phyloP scores from a whole-genome alignment of 1,284 basidiomycete species.

The Ustilago hordei region DNA sequence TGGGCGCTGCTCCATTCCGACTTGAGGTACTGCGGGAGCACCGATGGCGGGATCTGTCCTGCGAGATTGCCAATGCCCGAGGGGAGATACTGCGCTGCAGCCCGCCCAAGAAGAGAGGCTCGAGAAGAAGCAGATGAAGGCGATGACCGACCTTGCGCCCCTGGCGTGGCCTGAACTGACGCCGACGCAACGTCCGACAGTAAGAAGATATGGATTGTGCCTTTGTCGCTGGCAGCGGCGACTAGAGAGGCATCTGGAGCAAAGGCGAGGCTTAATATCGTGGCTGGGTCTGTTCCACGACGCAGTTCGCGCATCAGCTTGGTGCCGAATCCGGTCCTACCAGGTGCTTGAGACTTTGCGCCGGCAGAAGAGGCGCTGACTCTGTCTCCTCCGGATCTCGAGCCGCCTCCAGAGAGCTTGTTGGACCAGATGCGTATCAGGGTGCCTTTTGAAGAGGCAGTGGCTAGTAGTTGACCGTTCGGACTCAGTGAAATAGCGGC shows the following conservation, averaged over 20 bases:
- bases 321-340: constrained; percentile 41
- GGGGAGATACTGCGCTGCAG: constrained; percentile 49
- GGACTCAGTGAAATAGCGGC: constrained; percentile 51
- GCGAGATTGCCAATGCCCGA: constrained; percentile 45
- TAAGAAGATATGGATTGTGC: constrained; percentile 61
- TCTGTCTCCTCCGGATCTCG: neutral
- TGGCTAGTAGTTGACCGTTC: constrained; percentile 46
- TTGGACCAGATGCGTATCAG: constrained; percentile 60
- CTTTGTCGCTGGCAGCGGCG: constrained; percentile 64
- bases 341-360: constrained; percentile 14
- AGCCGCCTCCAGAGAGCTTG: neutral
- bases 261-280: constrained; percentile 60
- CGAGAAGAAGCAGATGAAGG: constrained; percentile 21
- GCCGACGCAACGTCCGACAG: constrained; percentile 7
- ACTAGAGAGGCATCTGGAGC: constrained; percentile 48
- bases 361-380: constrained; percentile 9
- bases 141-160: neutral
- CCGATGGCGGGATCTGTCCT: constrained; percentile 47
- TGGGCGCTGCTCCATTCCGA: constrained; percentile 62
- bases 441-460: constrained; percentile 59
- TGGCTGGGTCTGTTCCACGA: constrained; percentile 57
- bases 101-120: constrained; percentile 30
- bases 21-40: constrained; percentile 60
- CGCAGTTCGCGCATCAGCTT: constrained; percentile 54
- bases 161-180: neutral